Conservation (phyloP, 257 asterid species). For the Lycium ferocissimum region DNA sequence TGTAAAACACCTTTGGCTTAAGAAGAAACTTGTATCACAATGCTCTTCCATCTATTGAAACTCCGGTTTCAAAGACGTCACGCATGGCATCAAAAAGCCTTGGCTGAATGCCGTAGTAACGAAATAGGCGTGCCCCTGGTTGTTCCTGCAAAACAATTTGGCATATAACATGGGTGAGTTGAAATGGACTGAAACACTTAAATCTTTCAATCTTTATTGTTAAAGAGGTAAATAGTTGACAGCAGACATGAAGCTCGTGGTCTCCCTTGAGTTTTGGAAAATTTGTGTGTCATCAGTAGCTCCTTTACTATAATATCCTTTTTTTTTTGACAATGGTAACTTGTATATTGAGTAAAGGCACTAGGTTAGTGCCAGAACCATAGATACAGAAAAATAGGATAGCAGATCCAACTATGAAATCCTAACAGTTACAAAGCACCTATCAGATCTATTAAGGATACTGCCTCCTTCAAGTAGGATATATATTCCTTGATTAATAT, state of each 20-base stretch:
- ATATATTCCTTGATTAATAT: constrained; percentile 5
- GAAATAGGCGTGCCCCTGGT: neutral
- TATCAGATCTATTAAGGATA: too few species aligned
- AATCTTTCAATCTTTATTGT: neutral
- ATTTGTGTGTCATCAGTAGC: neutral
- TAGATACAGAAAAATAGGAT: too few species aligned
- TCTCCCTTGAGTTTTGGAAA: neutral
- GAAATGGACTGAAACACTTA: neutral
- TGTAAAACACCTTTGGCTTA: neutral
- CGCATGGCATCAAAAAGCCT: constrained; percentile 47
- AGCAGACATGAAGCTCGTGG: neutral
- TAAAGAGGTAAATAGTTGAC: neutral
- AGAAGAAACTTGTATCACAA: neutral
- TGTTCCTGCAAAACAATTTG: neutral
- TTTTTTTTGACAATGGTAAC: too few species aligned
- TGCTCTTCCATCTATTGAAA: constrained; percentile 31
- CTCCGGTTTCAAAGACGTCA: constrained; percentile 49
- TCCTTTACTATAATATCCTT: neutral
- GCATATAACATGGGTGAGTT: constrained; percentile 14
- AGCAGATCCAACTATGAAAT: too few species aligned
- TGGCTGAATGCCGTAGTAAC: neutral
- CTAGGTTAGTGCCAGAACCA: too few species aligned
- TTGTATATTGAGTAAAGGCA: too few species aligned
- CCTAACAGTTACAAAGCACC: too few species aligned
- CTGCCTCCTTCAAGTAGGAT: neutral